These are phyloP conservation scores for Chlorella sp. DNA, from an alignment of 139 green algal genomes.

Conservation along the genomic window DNA sequence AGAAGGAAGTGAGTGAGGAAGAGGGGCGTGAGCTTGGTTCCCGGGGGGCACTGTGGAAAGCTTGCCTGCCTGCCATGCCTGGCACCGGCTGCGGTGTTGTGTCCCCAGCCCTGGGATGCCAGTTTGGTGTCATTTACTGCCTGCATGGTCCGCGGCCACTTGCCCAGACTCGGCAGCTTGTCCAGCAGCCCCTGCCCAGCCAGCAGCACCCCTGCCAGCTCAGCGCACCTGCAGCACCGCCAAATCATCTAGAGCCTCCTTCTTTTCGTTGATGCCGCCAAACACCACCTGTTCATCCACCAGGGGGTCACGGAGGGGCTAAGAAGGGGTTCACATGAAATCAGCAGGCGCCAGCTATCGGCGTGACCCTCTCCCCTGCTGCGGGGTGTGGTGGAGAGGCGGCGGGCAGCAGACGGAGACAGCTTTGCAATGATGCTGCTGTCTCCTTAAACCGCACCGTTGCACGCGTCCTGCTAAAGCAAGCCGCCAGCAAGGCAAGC, in stretches of 20 bases:
- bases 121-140: background rate
- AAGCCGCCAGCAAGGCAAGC: background rate
- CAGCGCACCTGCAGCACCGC: slow-evolving; percentile 53
- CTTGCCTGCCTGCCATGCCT: no score
- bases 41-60: no score
- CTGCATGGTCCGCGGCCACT: background rate
- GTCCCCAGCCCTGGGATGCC: no score
- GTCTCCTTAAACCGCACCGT: background rate
- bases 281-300: background rate
- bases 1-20: no score
- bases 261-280: slow-evolving; percentile 41
- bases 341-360: background rate
- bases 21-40: no score
- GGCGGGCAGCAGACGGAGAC: background rate
- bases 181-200: no score
- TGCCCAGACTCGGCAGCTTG: background rate
- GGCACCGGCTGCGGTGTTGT: background rate
- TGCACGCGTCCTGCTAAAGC: background rate
- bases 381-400: background rate
- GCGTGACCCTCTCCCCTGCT: no score
- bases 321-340: background rate
- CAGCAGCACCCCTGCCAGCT: background rate
- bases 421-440: background rate
- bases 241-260: slow-evolving; percentile 47
- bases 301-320: background rate